phyloP scores from a whole-genome alignment of 495 filamentous ascomycete species.

The Hyaloscypha hepaticicola region DNA sequence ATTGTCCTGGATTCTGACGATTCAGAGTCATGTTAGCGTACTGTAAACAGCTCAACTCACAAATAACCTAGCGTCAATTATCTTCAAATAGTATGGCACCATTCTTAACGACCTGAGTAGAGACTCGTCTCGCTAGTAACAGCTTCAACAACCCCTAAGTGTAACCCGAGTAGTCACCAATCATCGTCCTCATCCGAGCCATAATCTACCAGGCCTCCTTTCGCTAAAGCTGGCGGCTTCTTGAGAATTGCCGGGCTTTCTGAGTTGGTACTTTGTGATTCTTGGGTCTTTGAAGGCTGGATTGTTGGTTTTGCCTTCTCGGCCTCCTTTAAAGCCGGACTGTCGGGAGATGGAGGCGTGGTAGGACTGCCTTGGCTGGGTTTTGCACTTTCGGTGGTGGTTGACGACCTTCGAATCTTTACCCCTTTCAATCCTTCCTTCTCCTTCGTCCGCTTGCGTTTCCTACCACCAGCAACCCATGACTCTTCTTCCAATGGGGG shows the following conservation, averaged over 20 bases:
- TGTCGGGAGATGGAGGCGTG: not conserved
- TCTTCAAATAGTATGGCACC: no score
- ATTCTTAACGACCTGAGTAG: no score
- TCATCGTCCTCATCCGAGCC: constrained; percentile 46
- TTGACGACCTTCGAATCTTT: constrained; percentile 55
- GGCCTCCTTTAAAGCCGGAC: not conserved
- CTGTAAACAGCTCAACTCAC: no score
- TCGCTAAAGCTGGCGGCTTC: constrained; percentile 24
- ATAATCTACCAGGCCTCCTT: constrained; percentile 38
- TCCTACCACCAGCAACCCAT: constrained; percentile 55
- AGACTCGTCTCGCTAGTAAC: no score
- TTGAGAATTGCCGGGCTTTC: not conserved
- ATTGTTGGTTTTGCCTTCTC: not conserved
- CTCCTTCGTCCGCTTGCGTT: constrained; percentile 58
- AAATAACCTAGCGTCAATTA: not conserved
- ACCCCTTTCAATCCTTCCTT: constrained; percentile 53
- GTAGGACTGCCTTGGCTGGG: not conserved
- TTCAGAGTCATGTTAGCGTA: not conserved
- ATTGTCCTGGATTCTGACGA: not conserved
- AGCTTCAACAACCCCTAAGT: not conserved
- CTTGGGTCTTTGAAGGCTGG: not conserved
- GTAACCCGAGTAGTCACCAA: constrained; percentile 15
- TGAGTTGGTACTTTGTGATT: not conserved
- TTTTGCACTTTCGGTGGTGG: constrained; percentile 9
- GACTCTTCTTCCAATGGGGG: constrained; percentile 43